Evolutionary conservation across 2,329 filamentous ascomycete genomes (phyloP).

Genomic region (Scopulariopsis brevicaulis): DNA sequence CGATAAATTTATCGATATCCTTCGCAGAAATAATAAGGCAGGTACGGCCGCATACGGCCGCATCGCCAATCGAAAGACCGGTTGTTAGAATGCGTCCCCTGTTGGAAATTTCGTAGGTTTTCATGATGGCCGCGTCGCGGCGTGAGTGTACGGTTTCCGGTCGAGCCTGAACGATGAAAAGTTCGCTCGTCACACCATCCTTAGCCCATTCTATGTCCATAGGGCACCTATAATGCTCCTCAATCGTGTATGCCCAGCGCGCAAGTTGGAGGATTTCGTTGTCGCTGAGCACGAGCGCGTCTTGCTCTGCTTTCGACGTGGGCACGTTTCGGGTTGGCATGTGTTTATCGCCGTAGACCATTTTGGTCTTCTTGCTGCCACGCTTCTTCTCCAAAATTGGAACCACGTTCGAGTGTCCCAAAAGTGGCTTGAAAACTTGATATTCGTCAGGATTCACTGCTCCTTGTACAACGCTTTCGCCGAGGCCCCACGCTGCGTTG

Average conservation of each 20-base stretch:
- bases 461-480: slow-evolving; percentile 24
- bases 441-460: slow-evolving; percentile 25
- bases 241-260: slow-evolving; percentile 21
- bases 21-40: slow-evolving; percentile 18
- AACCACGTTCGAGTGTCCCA: slow-evolving; percentile 12
- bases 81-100: slow-evolving; percentile 16
- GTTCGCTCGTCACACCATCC: slow-evolving; percentile 14
- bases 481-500: slow-evolving; percentile 22
- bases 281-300: slow-evolving; percentile 18
- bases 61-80: slow-evolving; percentile 20
- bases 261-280: slow-evolving; percentile 21
- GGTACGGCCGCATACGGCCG: slow-evolving; percentile 18
- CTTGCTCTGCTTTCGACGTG: slow-evolving; percentile 21
- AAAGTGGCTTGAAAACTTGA: slow-evolving; percentile 23
- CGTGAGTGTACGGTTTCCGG: slow-evolving; percentile 24
- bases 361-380: slow-evolving; percentile 21
- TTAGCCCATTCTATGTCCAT: slow-evolving; percentile 28
- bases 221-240: slow-evolving; percentile 20
- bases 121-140: slow-evolving; percentile 15
- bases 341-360: slow-evolving; percentile 18
- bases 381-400: slow-evolving; percentile 22
- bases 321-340: slow-evolving; percentile 21
- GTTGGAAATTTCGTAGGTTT: slow-evolving; percentile 18
- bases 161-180: slow-evolving; percentile 23
- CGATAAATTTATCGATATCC: slow-evolving; percentile 19